Conservation (phyloP, 345 rosid species). For the Eucalyptus guilfoylei region DNA sequence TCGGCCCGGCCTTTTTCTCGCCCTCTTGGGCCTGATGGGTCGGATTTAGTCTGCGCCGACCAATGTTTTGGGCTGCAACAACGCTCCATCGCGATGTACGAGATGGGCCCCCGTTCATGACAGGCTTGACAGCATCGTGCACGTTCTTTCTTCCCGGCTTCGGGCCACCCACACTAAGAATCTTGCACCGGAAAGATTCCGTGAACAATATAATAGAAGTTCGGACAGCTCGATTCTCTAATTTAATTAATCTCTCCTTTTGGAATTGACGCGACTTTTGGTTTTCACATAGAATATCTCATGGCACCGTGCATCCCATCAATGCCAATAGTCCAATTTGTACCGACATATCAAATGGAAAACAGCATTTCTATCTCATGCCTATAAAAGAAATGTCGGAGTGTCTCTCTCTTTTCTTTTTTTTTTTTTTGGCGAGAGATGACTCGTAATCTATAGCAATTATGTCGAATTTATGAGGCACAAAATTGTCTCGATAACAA, state of each 20-base stretch:
- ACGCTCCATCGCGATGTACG: neutral
- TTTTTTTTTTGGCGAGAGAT: neutral
- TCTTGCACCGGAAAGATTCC: neutral
- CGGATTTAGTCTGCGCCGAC: neutral
- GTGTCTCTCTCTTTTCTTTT: neutral
- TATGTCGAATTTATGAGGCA: neutral
- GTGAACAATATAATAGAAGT: neutral
- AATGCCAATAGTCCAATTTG: neutral
- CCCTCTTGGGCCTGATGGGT: neutral
- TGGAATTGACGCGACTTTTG: neutral
- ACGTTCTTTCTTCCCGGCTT: neutral
- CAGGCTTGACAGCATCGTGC: neutral
- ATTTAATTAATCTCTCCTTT: neutral
- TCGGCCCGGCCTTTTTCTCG: neutral
- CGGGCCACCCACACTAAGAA: neutral
- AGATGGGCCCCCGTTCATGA: neutral
- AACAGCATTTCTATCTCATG: neutral
- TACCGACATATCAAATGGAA: neutral
- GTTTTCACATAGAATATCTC: neutral
- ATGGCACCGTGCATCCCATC: neutral
- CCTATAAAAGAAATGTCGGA: neutral
- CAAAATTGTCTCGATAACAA: neutral
- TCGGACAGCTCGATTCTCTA: neutral
- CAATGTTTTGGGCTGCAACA: neutral
- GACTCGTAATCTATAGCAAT: neutral